Evolutionary conservation across 2,329 filamentous ascomycete genomes (phyloP), one percentile per base, ranked within the genome.

Genomic region (Boeremia lycopersici): DNA sequence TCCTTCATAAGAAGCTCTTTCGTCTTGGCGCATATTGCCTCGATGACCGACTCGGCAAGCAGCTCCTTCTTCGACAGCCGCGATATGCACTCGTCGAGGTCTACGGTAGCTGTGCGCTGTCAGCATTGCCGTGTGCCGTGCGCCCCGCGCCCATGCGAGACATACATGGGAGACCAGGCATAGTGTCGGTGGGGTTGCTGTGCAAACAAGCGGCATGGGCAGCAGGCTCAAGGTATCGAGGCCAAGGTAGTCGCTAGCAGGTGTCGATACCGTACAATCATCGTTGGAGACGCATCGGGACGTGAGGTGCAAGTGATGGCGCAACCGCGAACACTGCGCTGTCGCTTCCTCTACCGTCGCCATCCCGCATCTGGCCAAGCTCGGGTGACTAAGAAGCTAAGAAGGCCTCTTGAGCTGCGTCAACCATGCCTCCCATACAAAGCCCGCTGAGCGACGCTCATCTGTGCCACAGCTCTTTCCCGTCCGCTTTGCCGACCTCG

Each of bases 1-100:
- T 99, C 95, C 74, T 96, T 93, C 95, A 99, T 99, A 66, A 99
- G 84, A 67, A 99, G 83, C 81, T 99, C 95, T 75, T 99, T 99
- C 19, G 96, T 95, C 77, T 99, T 99, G 76, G 95, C 93, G 81
- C 95, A 99, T 86, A 99, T 93, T 70, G 95, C 95, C 80, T 99
- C 95, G 77, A 99, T 93, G 64, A 99, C 93, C 36, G 93, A 96
- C 78, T 99, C 95, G 69, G 95, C 93, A 55, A 99, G 86, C 56
- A 99, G 86, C 77, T 98, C 95, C 76, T 96, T 97, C 74, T 95
- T 93, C 80, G 98, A 98, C 48, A 99, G 86, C 65, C 93, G 89
- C 74, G 91, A 87, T 79, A 99, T 98, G 80, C 95, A 99, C 84
- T 98, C 92, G 81, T 99, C 95, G 70, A 99, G 86, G 77, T 99